Percentiles rank a stretch among this genome's conserved stretches.
Evolutionary conservation across 2,329 filamentous ascomycete genomes (phyloP).

Genomic region (Diaporthe ilicicola): DNA sequence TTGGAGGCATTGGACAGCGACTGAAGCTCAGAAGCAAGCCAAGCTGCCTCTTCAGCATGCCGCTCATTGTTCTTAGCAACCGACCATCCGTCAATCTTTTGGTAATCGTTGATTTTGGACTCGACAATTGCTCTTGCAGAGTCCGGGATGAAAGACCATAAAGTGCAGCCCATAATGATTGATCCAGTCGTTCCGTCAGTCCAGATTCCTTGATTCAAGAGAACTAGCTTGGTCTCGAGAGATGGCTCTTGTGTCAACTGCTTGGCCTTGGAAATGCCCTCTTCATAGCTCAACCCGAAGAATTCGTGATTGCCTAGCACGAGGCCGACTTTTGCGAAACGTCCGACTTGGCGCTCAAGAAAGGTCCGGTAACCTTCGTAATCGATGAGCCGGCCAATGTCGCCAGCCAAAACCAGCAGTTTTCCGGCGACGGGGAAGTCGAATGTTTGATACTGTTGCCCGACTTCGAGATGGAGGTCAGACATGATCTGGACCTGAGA

Average conservation of each 20-base stretch:
- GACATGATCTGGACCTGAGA: slow-evolving; percentile 53
- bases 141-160: background rate
- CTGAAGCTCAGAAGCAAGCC: slow-evolving; percentile 54
- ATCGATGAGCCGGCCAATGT: slow-evolving; percentile 58
- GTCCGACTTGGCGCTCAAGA: slow-evolving; percentile 53
- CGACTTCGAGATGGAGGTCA: slow-evolving; percentile 59
- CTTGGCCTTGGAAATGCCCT: slow-evolving; percentile 48
- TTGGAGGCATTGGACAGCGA: background rate
- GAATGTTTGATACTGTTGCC: slow-evolving; percentile 52
- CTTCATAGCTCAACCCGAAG: slow-evolving; percentile 51
- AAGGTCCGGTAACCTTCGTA: slow-evolving; percentile 55
- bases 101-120: slow-evolving; percentile 51
- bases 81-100: slow-evolving; percentile 56
- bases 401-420: slow-evolving; percentile 56
- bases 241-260: slow-evolving; percentile 48
- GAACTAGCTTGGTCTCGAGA: slow-evolving; percentile 48
- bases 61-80: slow-evolving; percentile 40
- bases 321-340: slow-evolving; percentile 55
- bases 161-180: background rate
- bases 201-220: slow-evolving; percentile 54
- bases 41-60: slow-evolving; percentile 57
- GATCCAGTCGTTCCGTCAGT: slow-evolving; percentile 54
- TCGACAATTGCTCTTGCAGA: slow-evolving; percentile 41
- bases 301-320: slow-evolving; percentile 65
- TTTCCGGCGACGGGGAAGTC: slow-evolving; percentile 50